Conservation (phyloP, 1,284 basidiomycete species). For the Cystobasidiaceae sp. region DNA sequence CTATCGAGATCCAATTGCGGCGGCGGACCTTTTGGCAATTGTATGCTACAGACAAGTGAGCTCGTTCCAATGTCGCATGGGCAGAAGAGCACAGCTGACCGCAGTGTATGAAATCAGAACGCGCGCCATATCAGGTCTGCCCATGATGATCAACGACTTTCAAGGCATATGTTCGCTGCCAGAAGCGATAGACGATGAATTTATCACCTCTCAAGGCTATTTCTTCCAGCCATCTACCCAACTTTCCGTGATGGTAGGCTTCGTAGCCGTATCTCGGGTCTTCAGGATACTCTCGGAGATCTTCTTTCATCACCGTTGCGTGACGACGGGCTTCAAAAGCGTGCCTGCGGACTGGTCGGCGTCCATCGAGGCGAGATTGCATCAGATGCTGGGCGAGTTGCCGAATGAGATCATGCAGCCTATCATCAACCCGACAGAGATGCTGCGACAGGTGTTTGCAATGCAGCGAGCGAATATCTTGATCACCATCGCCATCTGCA, state of each 20-base stretch:
- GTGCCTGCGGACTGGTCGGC: conserved; percentile 41
- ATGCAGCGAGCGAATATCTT: conserved; percentile 24
- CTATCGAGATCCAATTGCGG: conserved; percentile 46
- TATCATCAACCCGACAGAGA: conserved; percentile 31
- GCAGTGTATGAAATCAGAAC: conserved; percentile 43
- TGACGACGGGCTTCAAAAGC: conserved; percentile 37
- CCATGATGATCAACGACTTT: conserved; percentile 49
- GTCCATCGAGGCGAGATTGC: conserved; percentile 43
- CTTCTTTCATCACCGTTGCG: conserved; percentile 47
- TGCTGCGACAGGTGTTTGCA: conserved; percentile 43
- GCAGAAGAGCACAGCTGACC: background rate
- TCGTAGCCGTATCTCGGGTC: conserved; percentile 45
- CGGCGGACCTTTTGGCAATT: conserved; percentile 48
- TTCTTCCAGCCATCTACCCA: conserved; percentile 45
- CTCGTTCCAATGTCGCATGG: background rate
- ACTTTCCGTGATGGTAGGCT: conserved; percentile 46
- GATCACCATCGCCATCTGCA: conserved; percentile 42
- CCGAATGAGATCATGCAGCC: conserved; percentile 43
- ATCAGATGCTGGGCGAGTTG: conserved; percentile 42
- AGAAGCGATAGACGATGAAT: conserved; percentile 47
- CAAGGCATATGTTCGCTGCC: conserved; percentile 47
- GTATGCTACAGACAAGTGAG: conserved; percentile 47
- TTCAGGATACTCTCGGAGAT: conserved; percentile 47
- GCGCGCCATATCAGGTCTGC: conserved; percentile 46
- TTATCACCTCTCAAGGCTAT: conserved; percentile 48